A percentile compares a stretch with the other conserved stretches of the same genome.
Evolutionary conservation across 2,329 filamentous ascomycete species (phyloP).

Genomic region (Colletotrichum truncatum): DNA sequence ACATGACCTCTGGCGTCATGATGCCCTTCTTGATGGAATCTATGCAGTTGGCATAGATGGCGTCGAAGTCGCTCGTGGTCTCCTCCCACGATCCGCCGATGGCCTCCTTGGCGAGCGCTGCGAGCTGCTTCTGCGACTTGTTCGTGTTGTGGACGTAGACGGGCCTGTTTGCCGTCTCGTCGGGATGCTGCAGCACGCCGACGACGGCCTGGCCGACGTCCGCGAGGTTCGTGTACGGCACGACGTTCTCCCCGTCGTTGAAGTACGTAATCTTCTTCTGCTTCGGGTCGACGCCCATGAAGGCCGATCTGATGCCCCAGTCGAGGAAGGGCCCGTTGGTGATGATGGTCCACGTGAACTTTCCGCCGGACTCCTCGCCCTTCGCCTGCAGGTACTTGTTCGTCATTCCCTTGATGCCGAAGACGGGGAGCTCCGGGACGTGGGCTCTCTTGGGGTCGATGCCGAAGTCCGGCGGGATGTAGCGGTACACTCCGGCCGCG

Average conservation of each 20-base stretch:
- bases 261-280: conserved; percentile 33
- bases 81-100: conserved; percentile 33
- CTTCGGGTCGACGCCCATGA: conserved; percentile 35
- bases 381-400: conserved; percentile 33
- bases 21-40: conserved; percentile 32
- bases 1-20: conserved; percentile 29
- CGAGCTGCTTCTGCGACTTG: conserved; percentile 36
- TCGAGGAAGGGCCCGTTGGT: conserved; percentile 41
- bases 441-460: conserved; percentile 40
- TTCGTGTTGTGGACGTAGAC: conserved; percentile 34
- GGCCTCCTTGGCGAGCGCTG: conserved; percentile 31
- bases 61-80: conserved; percentile 26
- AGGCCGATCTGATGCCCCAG: conserved; percentile 34
- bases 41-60: conserved; percentile 30
- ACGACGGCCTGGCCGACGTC: conserved; percentile 38
- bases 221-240: conserved; percentile 36
- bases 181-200: conserved; percentile 35
- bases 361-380: conserved; percentile 32
- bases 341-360: conserved; percentile 40
- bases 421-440: conserved; percentile 30
- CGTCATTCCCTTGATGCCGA: conserved; percentile 29
- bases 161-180: conserved; percentile 39
- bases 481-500: conserved; percentile 67
- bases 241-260: conserved; percentile 37
- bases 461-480: conserved; percentile 69